These are phyloP conservation scores for Cadophora sp. DNA, from an alignment of 2,329 filamentous ascomycete genomes.

Conservation along the genomic window DNA sequence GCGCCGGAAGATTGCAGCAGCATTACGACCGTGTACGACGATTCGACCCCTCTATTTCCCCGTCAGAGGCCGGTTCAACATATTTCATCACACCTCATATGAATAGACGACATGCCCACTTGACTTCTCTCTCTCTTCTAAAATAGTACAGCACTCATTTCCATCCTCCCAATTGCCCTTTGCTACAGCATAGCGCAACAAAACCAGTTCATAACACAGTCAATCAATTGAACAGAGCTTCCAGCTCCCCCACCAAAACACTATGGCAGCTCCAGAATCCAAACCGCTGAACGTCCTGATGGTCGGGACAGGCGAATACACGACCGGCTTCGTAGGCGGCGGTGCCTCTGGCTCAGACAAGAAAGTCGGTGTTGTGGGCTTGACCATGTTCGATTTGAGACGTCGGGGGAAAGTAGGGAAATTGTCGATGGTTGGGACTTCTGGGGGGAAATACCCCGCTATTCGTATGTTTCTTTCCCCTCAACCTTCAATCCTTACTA, in stretches of 20 bases:
- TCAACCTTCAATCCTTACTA: background rate
- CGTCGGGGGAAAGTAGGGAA: conserved; percentile 86
- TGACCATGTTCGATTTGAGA: conserved; percentile 88
- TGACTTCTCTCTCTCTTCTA: conserved; percentile 18
- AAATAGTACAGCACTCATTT: conserved; percentile 1
- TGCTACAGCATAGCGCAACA: background rate
- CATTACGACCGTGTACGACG: background rate
- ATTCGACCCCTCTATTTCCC: conserved; percentile 30
- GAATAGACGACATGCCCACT: conserved; percentile 3
- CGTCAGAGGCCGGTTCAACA: conserved; percentile 17
- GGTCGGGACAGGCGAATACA: conserved; percentile 90
- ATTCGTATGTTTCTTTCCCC: conserved; percentile 77
- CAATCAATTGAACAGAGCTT: conserved; percentile 9
- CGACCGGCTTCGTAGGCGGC: conserved; percentile 88
- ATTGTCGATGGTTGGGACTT: conserved; percentile 88
- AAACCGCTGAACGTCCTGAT: conserved; percentile 44
- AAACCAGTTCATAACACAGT: background rate
- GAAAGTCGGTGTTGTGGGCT: conserved; percentile 91
- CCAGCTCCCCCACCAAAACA: background rate
- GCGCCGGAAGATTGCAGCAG: conserved; percentile 31
- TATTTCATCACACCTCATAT: conserved; percentile 11
- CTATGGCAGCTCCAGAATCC: conserved; percentile 14
- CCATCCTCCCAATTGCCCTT: background rate
- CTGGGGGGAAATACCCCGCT: conserved; percentile 87
- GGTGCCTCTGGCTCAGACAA: conserved; percentile 89